These are phyloP conservation scores for Balansia obtecta DNA, from an alignment of 2,329 filamentous ascomycete species.

Conservation along the genomic window DNA sequence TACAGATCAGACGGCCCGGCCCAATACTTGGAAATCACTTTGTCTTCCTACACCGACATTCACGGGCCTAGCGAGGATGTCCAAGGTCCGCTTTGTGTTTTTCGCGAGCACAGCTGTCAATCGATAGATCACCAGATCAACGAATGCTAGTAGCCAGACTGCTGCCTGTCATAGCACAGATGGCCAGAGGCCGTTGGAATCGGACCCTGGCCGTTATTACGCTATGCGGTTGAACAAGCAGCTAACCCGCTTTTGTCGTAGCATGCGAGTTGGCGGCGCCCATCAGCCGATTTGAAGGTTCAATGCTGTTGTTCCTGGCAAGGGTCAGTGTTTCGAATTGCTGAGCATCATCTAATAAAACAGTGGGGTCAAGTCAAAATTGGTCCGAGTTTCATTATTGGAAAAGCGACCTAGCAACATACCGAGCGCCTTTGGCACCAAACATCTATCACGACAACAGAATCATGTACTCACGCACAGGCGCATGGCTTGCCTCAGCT, in stretches of 20 bases:
- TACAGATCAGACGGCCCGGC: neutral
- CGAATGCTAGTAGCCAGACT: neutral
- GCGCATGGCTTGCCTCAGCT: too few relatives aligned
- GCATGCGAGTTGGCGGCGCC: neutral
- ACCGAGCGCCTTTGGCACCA: too few relatives aligned
- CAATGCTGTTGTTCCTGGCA: neutral
- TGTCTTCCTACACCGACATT: neutral
- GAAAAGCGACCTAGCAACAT: too few relatives aligned
- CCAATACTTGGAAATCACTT: neutral
- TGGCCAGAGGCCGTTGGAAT: neutral
- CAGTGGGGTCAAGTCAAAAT: neutral
- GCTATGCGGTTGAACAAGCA: neutral
- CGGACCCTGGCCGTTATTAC: neutral
- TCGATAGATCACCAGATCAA: too few relatives aligned
- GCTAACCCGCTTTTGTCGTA: neutral
- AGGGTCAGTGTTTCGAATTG: constrained; percentile 1
- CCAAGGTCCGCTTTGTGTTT: neutral
- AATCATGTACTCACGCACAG: too few relatives aligned
- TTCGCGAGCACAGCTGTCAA: neutral
- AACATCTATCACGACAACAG: too few relatives aligned
- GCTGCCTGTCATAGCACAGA: neutral
- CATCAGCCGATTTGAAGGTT: neutral
- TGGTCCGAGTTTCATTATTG: too few relatives aligned
- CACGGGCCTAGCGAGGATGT: neutral
- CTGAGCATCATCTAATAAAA: neutral